Conservation (phyloP, 176 grass and related monocot genomes). For the Eremochloa ophiuroides region DNA sequence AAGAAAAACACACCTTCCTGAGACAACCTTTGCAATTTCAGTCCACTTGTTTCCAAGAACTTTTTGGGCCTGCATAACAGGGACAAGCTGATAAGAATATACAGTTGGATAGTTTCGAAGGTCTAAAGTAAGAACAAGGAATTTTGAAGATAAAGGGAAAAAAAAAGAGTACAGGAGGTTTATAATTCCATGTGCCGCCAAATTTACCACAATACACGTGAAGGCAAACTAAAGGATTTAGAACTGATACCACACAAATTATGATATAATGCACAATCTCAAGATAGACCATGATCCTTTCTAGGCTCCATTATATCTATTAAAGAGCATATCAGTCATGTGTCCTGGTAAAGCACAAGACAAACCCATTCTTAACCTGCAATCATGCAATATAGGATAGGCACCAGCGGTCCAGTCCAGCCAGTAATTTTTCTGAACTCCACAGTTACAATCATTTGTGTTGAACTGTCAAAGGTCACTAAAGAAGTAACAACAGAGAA, state of each 20-base stretch:
- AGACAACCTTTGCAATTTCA: constrained; percentile 96
- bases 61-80: constrained; percentile 77
- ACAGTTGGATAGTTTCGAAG: neutral
- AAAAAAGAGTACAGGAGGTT: neutral
- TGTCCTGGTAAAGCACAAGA: neutral
- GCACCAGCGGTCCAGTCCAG: neutral
- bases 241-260: neutral
- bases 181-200: neutral
- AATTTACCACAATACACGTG: neutral
- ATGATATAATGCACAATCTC: neutral
- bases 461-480: neutral
- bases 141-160: neutral
- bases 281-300: neutral
- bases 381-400: neutral
- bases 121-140: neutral
- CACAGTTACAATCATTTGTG: neutral
- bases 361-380: neutral
- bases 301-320: neutral
- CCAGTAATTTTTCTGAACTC: neutral
- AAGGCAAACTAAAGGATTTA: neutral
- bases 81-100: constrained; percentile 23
- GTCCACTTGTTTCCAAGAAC: constrained; percentile 93
- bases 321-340: constrained; percentile 1
- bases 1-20: constrained; percentile 70
- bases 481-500: neutral